Evolutionary conservation across 345 rosid species (phyloP).

Genomic region (Brassica napus): DNA sequence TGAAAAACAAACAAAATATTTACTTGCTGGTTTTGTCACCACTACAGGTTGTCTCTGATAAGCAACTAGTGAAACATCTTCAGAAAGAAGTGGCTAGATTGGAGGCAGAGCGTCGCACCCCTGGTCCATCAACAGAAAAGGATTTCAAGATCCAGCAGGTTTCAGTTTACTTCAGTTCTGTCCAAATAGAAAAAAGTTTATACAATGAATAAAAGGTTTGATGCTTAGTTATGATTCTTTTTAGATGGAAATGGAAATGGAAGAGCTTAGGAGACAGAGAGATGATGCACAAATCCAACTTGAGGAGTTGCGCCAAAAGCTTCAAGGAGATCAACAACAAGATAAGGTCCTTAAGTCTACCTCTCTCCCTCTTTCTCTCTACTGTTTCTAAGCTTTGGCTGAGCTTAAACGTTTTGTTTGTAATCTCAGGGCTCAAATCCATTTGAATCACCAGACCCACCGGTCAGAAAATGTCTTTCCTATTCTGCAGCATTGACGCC

Average conservation of each 20-base stretch:
- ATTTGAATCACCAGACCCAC: constrained; percentile 60
- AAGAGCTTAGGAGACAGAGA: constrained; percentile 85
- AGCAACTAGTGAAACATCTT: constrained; percentile 95
- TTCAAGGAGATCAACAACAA: constrained; percentile 64
- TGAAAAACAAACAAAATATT: constrained; percentile 1
- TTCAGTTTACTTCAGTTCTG: constrained; percentile 27
- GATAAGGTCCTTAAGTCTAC: constrained; percentile 21
- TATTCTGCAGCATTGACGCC: constrained; percentile 64
- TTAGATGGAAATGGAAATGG: constrained; percentile 96
- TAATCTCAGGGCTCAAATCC: constrained; percentile 50
- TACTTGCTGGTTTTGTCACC: background rate
- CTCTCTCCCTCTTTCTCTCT: constrained; percentile 5
- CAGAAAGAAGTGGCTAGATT: constrained; percentile 97
- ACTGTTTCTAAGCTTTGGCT: background rate
- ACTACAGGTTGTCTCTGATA: constrained; percentile 86
- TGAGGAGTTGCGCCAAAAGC: constrained; percentile 76
- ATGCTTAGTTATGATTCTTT: constrained; percentile 10
- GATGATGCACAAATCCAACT: constrained; percentile 80
- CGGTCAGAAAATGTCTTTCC: constrained; percentile 87
- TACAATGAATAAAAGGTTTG: constrained; percentile 6
- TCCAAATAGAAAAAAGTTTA: background rate
- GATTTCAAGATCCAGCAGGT: constrained; percentile 87
- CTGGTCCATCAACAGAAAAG: constrained; percentile 80
- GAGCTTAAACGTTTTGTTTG: constrained; percentile 24
- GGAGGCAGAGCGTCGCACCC: constrained; percentile 97